Percentiles rank a stretch among this genome's conserved stretches.
Evolutionary conservation across 108 stramenopile species (phyloP).

Genomic region (Nitzschia sp.): DNA sequence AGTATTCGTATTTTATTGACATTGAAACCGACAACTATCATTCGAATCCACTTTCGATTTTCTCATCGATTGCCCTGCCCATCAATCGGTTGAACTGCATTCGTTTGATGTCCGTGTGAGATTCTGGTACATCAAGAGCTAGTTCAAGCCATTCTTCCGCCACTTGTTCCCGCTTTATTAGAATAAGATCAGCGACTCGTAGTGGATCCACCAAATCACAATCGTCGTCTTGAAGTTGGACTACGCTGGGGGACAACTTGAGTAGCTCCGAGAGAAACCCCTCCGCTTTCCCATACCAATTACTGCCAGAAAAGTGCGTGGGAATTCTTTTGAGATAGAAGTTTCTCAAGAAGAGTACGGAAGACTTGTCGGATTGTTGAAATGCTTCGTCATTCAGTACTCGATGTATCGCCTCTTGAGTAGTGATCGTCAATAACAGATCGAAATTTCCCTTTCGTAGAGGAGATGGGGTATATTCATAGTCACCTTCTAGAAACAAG

Average conservation of each 20-base stretch:
- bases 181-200: conserved; percentile 57
- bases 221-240: conserved; percentile 20
- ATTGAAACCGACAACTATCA: no score
- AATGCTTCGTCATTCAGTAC: conserved; percentile 37
- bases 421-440: conserved; percentile 56
- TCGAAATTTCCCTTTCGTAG: conserved; percentile 81
- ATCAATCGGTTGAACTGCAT: conserved; percentile 49
- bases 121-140: conserved; percentile 39
- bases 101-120: conserved; percentile 64
- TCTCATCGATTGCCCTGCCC: conserved; percentile 15
- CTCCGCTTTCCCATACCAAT: conserved; percentile 72
- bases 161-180: conserved; percentile 49
- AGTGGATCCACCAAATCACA: conserved; percentile 52
- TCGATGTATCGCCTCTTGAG: conserved; percentile 62
- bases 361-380: conserved; percentile 11
- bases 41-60: conserved; percentile 10
- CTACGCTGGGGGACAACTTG: conserved; percentile 36
- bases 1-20: no score
- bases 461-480: conserved; percentile 46
- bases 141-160: conserved; percentile 65
- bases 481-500: conserved; percentile 36
- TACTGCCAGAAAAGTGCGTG: conserved; percentile 59
- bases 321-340: conserved; percentile 51
- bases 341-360: conserved; percentile 30
- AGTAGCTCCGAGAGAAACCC: conserved; percentile 74